Percentiles rank a stretch among this genome's conserved stretches.
These are phyloP conservation scores for Fusarium transvaalense DNA, from an alignment of 2,329 filamentous ascomycete species.

Conservation along the genomic window DNA sequence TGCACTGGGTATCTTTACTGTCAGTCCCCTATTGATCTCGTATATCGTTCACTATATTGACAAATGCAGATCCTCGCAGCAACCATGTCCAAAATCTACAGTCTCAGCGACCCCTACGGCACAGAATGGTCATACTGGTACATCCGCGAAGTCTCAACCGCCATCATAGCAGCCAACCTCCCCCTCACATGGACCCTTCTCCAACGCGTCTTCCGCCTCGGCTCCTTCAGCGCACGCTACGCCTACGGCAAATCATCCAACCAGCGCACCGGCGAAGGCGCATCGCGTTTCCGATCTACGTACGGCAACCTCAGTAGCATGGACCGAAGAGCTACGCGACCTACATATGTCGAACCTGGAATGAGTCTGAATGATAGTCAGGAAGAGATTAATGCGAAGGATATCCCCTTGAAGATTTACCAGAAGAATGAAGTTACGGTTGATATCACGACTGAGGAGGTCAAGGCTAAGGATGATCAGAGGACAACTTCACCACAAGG, in stretches of 20 bases:
- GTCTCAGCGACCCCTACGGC: slow-evolving; percentile 56
- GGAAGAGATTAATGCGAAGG: slow-evolving; percentile 53
- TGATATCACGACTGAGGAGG: slow-evolving; percentile 43
- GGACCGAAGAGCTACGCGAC: slow-evolving; percentile 15
- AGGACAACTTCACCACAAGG: slow-evolving; percentile 10
- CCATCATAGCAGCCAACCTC: slow-evolving; percentile 60
- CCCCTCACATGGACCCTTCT: slow-evolving; percentile 59
- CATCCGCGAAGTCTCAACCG: slow-evolving; percentile 60
- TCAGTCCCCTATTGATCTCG: slow-evolving; percentile 26
- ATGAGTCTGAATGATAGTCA: slow-evolving; percentile 52
- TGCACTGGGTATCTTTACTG: slow-evolving; percentile 60
- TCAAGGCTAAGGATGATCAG: neutral
- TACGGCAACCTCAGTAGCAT: slow-evolving; percentile 46
- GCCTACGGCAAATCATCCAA: slow-evolving; percentile 46
- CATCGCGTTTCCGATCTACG: slow-evolving; percentile 38
- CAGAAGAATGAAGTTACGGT: slow-evolving; percentile 53
- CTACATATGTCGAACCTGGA: slow-evolving; percentile 29
- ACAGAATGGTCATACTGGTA: slow-evolving; percentile 60
- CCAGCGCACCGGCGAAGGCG: slow-evolving; percentile 42
- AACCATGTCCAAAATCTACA: slow-evolving; percentile 57
- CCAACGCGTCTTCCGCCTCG: slow-evolving; percentile 54
- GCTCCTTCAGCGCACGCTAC: slow-evolving; percentile 43
- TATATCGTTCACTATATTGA: fast-evolving
- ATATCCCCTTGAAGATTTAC: slow-evolving; percentile 55
- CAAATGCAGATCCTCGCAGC: slow-evolving; percentile 40